A percentile compares a stretch with the other conserved stretches of the same genome.
Conservation (phyloP, 1,284 basidiomycete species). For the Irpex lacteus region DNA sequence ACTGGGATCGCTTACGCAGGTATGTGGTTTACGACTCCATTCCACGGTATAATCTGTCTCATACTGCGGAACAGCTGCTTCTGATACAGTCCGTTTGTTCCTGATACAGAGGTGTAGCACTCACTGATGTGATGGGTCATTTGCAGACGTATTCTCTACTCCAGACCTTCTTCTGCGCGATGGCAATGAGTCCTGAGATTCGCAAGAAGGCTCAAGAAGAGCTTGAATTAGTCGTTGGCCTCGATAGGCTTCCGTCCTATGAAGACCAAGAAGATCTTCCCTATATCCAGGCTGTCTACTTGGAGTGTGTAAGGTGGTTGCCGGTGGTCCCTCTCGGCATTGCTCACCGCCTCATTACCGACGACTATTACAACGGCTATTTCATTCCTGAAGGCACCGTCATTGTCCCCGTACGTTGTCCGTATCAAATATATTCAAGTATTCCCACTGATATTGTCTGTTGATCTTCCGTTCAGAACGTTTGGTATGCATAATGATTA, state of each 20-base stretch:
- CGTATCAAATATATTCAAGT: background rate
- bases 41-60: background rate
- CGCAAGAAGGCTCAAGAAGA: background rate
- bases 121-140: background rate
- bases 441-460: background rate
- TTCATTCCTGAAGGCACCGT: constrained; percentile 3
- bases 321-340: background rate
- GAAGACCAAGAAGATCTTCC: background rate
- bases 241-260: background rate
- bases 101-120: background rate
- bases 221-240: background rate
- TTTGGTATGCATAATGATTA: background rate
- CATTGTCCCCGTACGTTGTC: background rate
- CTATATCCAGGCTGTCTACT: background rate
- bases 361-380: constrained; percentile 1
- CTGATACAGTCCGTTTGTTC: background rate
- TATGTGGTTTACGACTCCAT: background rate
- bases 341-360: constrained; percentile 12
- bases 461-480: background rate
- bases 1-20: background rate
- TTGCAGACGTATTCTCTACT: constrained; percentile 16
- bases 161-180: background rate
- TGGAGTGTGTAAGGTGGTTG: background rate
- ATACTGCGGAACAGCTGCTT: background rate
- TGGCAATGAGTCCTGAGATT: background rate